Percentiles rank a stretch among this genome's conserved stretches.
phyloP scores from a whole-genome alignment of 805 yeast species.

The Yarrowia keelungensis region DNA sequence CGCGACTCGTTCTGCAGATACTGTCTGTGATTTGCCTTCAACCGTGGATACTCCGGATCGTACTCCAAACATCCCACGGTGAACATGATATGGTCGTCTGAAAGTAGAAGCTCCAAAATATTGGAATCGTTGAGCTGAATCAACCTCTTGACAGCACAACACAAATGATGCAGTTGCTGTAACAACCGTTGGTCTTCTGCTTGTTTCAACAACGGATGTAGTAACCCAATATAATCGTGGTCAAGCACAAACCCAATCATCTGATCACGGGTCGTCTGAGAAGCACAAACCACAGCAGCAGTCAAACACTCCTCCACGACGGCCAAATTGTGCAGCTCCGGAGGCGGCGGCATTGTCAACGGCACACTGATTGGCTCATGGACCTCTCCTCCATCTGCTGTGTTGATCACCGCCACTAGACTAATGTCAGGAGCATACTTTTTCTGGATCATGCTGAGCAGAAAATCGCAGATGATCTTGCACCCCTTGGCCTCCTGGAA shows the following conservation, averaged over 20 bases:
- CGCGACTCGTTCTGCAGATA: constrained; percentile 63
- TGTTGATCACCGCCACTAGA: constrained; percentile 68
- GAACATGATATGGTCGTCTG: constrained; percentile 61
- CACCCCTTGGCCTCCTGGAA: constrained; percentile 95
- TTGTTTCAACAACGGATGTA: constrained; percentile 60
- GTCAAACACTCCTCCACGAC: constrained; percentile 64
- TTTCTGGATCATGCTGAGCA: constrained; percentile 67
- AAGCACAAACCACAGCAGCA: constrained; percentile 58
- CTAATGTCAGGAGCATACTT: constrained; percentile 69
- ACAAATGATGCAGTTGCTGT: constrained; percentile 66
- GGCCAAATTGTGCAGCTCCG: constrained; percentile 57
- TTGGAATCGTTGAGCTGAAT: constrained; percentile 69
- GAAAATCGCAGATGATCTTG: constrained; percentile 78
- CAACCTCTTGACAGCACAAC: constrained; percentile 72
- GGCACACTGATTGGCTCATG: constrained; percentile 86
- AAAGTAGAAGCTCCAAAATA: constrained; percentile 63
- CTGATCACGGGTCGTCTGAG: constrained; percentile 56
- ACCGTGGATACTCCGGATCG: constrained; percentile 78
- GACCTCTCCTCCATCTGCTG: constrained; percentile 50
- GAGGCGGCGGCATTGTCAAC: constrained; percentile 64
- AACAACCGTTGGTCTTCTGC: constrained; percentile 64
- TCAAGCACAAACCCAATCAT: constrained; percentile 64
- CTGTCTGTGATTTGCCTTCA: constrained; percentile 80
- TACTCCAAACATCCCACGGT: constrained; percentile 81
- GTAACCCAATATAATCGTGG: constrained; percentile 58